These are phyloP conservation scores for Breynia disticha DNA, from an alignment of 441 rosid species.

Conservation along the genomic window DNA sequence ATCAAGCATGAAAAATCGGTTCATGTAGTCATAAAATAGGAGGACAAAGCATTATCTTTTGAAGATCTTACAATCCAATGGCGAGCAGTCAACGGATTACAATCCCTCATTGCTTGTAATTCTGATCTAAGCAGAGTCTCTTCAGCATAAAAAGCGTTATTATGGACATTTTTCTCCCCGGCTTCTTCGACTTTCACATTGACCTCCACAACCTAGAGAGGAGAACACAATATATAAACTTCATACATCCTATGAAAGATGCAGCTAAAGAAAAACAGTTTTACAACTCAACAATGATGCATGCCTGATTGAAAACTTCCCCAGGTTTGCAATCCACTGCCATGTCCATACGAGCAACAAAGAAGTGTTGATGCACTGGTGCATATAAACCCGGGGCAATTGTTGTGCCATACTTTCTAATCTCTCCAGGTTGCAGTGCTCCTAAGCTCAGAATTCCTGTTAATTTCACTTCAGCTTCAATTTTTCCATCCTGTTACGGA, in stretches of 20 bases:
- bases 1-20: no score
- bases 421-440: constrained; percentile 81
- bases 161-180: constrained; percentile 70
- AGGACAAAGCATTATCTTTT: no score
- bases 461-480: constrained; percentile 87
- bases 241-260: background rate
- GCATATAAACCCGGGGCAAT: constrained; percentile 88
- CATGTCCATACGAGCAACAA: constrained; percentile 93
- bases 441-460: constrained; percentile 93
- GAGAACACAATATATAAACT: background rate
- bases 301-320: constrained; percentile 77
- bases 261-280: background rate
- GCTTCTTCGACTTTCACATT: constrained; percentile 65
- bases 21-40: no score
- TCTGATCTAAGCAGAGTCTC: constrained; percentile 64
- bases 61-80: constrained; percentile 70
- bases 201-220: constrained; percentile 67
- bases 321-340: constrained; percentile 84
- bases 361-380: constrained; percentile 91
- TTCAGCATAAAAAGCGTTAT: constrained; percentile 82
- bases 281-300: background rate
- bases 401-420: constrained; percentile 74
- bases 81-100: constrained; percentile 73
- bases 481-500: constrained; percentile 63
- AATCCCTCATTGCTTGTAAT: constrained; percentile 70